Percentiles rank a stretch among this genome's conserved stretches.
phyloP scores from a whole-genome alignment of 2,329 filamentous ascomycete genomes.

The Cladosporium sp. region DNA sequence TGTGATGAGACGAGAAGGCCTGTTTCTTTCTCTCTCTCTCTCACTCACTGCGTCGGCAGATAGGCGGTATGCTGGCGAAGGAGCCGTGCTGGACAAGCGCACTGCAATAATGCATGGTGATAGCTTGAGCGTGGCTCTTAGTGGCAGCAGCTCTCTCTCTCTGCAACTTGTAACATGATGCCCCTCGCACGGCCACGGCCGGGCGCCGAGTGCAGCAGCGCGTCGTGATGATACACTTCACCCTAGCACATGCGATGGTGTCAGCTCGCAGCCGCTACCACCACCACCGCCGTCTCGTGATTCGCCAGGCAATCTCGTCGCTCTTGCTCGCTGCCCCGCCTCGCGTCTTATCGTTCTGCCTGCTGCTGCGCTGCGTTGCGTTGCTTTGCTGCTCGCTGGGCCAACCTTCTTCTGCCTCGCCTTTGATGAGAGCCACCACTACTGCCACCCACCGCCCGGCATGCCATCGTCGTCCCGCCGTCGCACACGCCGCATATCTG shows the following conservation, averaged over 20 bases:
- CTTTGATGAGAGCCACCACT: background rate
- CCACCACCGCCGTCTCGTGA: background rate
- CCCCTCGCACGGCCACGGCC: background rate
- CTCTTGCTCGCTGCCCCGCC: conserved; percentile 8
- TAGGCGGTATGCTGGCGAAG: background rate
- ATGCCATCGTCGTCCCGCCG: background rate
- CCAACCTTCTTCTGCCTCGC: conserved; percentile 3
- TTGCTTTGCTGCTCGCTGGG: background rate
- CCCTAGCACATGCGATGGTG: conserved; percentile 2
- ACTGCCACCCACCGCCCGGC: background rate
- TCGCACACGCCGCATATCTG: background rate
- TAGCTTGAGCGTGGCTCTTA: background rate
- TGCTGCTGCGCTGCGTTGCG: background rate
- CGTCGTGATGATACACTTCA: conserved; percentile 9
- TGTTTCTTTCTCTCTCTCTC: background rate
- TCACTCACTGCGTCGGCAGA: background rate
- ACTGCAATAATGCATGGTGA: background rate
- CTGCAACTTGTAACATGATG: background rate
- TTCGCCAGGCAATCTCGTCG: conserved; percentile 5
- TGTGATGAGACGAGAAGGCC: background rate
- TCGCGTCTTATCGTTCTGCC: conserved; percentile 4
- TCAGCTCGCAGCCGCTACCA: conserved; percentile 14
- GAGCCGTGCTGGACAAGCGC: background rate
- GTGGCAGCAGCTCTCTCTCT: background rate
- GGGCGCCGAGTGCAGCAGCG: background rate